Evolutionary conservation across 768 basidiomycete species (phyloP), one percentile per base, ranked within the genome.

Genomic region (Cystofilobasidium ferigula): DNA sequence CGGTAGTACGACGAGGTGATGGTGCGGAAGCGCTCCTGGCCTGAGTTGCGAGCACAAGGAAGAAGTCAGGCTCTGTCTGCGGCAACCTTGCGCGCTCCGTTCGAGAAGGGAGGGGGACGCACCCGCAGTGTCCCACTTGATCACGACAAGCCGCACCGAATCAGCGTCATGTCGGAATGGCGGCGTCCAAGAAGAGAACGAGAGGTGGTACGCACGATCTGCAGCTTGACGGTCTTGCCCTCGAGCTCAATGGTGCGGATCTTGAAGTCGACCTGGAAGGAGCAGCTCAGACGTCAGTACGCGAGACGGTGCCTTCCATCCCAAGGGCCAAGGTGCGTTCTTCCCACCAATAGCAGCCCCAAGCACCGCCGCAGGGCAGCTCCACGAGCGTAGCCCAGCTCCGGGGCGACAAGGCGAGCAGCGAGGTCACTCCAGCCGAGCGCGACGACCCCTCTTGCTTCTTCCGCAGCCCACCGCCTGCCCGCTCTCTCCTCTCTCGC

Each of bases 1-100:
- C 67, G 67, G 67, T 68, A 68, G 62, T 68, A 68, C 14, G 67
- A 68, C 47, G 67, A 68, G 47, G 67, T 68, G 57, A 68, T 68
- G 26, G 67, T 68, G 57, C 67, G 61, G 67, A 68, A 68, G 22
- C 67, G 67, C 62, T 68, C 67, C 58, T 68, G 67, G 26, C 67
- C 67, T 68, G 62, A 34, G 20, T 22, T 30, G 38, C 34, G n/a
- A 56, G 26, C 54, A 32, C 38, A 34, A 35, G 16, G 26, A 22
- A 35, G 57, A 9, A 26, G 38, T 45, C 45, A 47, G 45, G 22
- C 13, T 42, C 16, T 6, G 40, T 10, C 40, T 42, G 14, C 40
- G 32, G 54, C n/a, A n/a, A n/a, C n/a, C n/a, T n/a, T n/a, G n/a
- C n/a, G n/a, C n/a, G n/a, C n/a, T n/a, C n/a, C n/a, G 54, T 2